Percentiles rank a stretch among this genome's conserved stretches.
Evolutionary conservation across 2,329 filamentous ascomycete genomes (phyloP).

Genomic region (Cladobotryum protrusum): DNA sequence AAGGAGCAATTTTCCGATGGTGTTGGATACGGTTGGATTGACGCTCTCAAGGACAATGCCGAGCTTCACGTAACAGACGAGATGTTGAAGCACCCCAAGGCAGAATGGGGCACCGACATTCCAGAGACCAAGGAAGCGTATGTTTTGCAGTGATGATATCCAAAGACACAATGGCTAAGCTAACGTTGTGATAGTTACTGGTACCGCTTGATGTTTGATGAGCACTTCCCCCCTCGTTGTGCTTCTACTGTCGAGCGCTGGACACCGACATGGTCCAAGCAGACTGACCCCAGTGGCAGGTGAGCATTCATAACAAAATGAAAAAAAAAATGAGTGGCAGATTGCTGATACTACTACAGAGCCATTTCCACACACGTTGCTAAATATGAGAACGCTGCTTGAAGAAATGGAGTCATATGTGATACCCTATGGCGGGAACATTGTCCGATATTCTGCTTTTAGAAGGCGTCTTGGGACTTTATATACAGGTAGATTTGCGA

Average conservation of each 20-base stretch:
- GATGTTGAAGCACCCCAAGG: constrained; percentile 97
- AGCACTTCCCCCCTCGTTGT: constrained; percentile 91
- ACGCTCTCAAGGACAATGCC: constrained; percentile 90
- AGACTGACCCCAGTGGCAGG: constrained; percentile 92
- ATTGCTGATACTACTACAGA: constrained; percentile 35
- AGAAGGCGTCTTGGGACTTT: neutral
- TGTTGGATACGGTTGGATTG: constrained; percentile 98
- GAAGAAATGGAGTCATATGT: neutral
- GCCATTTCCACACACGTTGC: constrained; percentile 70
- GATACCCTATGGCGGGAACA: no score
- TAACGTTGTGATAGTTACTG: constrained; percentile 60
- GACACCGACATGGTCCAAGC: constrained; percentile 96
- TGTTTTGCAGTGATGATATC: constrained; percentile 20
- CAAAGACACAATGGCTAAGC: constrained; percentile 9
- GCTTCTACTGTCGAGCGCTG: constrained; percentile 92
- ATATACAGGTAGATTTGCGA: neutral
- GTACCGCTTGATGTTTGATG: constrained; percentile 98
- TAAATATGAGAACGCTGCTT: constrained; percentile 56
- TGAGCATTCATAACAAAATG: constrained; percentile 27
- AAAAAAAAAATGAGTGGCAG: neutral
- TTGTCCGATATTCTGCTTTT: no score
- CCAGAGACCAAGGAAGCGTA: constrained; percentile 96
- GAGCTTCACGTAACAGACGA: constrained; percentile 87
- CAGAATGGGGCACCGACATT: constrained; percentile 88
- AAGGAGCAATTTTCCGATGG: constrained; percentile 99